Base-by-base conservation (phyloP, 257 asterid genomes). In the Rubia yunnanensis region DNA sequence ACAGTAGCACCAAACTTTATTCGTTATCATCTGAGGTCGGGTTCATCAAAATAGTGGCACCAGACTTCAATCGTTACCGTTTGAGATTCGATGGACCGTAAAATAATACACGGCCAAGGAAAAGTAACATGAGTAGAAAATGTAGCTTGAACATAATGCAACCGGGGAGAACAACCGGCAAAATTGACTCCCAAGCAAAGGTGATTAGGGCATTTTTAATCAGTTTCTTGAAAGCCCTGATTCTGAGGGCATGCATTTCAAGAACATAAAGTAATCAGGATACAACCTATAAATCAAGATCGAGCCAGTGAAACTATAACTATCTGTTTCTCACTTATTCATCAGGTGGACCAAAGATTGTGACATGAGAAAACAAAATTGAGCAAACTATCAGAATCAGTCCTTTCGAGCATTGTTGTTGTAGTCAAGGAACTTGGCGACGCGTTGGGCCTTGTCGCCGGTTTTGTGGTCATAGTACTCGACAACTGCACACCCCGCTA, bases 401-500 rank as follows among this genome's bases (percentile, higher is more conserved):
- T 85, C 83, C 76, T 75, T 78, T 67, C 67, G 83, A 8, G 61
- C 73, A 49, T 78, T 79, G 65, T 72, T 80, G 2, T 80, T 82
- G 14, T 75, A 53, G 55, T 78, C 84, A 10, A 91, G 86, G 82
- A 83, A 88, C 83, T 88, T 91, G 32, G 87, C 95, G 1, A 85
- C 85, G 1, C 95, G 86, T 65, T 88, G 91, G 13, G 80, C 87
- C 79, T 91, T 88, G 10, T 77, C 88, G 50, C 98, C 96, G 0
- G 85, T 69, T 39, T 81, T 82, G 83, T 91, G 92, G 76, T 88
- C 98, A 53, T 80, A 88, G 73, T 85, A 88, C 79, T 91, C 95
- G 0, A 91, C 95, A 38, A 84, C 61, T 14, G 87, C 96, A 27
- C 89, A 88, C 24, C 95, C 98, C 1, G 82, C 86, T 64, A 91